phyloP scores from a whole-genome alignment of 2,329 filamentous ascomycete genomes.

The Plenodomus lindquistii region DNA sequence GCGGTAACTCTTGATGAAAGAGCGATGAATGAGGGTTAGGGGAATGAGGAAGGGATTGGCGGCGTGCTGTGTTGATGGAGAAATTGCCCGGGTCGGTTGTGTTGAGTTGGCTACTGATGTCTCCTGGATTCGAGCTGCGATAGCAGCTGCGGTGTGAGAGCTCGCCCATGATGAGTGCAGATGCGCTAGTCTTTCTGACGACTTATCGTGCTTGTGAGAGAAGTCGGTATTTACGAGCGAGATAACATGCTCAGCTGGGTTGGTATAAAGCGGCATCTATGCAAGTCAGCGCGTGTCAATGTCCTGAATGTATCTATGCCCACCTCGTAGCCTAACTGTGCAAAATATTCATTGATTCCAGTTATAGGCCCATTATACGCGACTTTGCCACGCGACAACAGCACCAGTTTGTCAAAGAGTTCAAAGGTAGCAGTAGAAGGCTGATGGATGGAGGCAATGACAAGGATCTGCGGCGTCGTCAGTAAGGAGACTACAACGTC shows the following conservation, averaged over 20 bases:
- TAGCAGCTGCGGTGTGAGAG: slow-evolving; percentile 47
- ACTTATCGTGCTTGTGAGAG: slow-evolving; percentile 53
- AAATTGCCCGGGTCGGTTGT: neutral
- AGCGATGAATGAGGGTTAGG: slow-evolving; percentile 72
- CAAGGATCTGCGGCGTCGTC: slow-evolving; percentile 60
- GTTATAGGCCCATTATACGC: slow-evolving; percentile 72
- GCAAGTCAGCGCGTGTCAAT: neutral
- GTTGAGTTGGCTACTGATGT: neutral
- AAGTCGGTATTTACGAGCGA: slow-evolving; percentile 82
- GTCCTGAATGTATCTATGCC: neutral
- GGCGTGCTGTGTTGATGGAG: slow-evolving; percentile 6
- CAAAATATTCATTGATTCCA: slow-evolving; percentile 66
- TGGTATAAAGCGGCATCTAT: slow-evolving; percentile 69
- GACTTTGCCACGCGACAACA: slow-evolving; percentile 71
- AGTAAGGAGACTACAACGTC: neutral
- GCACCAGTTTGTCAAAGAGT: slow-evolving; percentile 77
- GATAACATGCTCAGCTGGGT: slow-evolving; percentile 79
- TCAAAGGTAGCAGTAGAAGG: slow-evolving; percentile 79
- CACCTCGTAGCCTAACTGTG: slow-evolving; percentile 55
- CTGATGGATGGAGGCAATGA: slow-evolving; percentile 84
- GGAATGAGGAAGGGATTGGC: slow-evolving; percentile 58
- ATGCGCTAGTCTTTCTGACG: slow-evolving; percentile 54
- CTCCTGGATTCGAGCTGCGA: slow-evolving; percentile 30
- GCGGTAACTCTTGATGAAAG: slow-evolving; percentile 81
- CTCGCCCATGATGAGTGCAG: slow-evolving; percentile 61